Conservation (phyloP, 2,329 filamentous ascomycete genomes). For the Anthostomella pinea region DNA sequence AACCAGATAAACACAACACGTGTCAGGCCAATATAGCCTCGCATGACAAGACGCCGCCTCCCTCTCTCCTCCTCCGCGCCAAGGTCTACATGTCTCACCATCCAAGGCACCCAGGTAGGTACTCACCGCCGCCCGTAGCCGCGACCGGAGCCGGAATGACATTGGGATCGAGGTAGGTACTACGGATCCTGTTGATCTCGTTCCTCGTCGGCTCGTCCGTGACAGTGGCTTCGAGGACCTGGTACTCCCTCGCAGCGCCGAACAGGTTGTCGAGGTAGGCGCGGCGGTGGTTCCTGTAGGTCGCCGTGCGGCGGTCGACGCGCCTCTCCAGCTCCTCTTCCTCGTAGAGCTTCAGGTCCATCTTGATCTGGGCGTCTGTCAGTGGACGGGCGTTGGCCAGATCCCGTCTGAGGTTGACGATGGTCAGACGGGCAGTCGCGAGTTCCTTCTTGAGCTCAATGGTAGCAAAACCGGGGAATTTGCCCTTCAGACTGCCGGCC, state of each 20-base stretch:
- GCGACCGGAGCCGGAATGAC: too few species aligned
- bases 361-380: conserved; percentile 8
- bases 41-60: too few species aligned
- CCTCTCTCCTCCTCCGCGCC: too few species aligned
- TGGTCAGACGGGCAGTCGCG: background rate
- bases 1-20: too few species aligned
- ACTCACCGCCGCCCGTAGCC: too few species aligned
- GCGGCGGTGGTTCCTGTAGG: conserved; percentile 17
- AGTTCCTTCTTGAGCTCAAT: background rate
- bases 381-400: conserved; percentile 4
- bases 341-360: conserved; percentile 4
- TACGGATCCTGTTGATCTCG: background rate
- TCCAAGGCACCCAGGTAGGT: too few species aligned
- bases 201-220: background rate
- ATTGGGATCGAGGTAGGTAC: too few species aligned
- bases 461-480: too few species aligned
- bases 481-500: too few species aligned
- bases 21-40: too few species aligned
- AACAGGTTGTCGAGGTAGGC: conserved; percentile 14
- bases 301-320: conserved; percentile 13
- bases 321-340: conserved; percentile 15
- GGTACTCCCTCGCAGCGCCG: conserved; percentile 4
- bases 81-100: too few species aligned
- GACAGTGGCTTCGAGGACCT: conserved; percentile 5
- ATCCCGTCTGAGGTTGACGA: conserved; percentile 5